phyloP scores from a whole-genome alignment of 148 eudicot genomes.

The Rheum nobile region DNA sequence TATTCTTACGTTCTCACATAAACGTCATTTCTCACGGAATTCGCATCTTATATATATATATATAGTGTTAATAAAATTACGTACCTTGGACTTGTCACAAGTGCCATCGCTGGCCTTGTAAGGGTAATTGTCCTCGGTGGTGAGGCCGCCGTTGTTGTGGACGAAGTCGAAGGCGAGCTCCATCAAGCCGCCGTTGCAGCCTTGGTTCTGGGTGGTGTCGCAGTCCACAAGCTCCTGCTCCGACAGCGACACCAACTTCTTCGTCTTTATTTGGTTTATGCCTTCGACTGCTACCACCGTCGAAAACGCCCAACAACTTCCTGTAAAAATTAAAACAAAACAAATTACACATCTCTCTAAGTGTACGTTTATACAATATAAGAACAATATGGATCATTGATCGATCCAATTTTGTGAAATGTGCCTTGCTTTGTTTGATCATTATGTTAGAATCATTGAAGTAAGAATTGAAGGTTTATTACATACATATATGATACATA shows the following conservation, averaged over 20 bases:
- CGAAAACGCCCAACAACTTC: conserved; percentile 99
- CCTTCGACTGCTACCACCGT: conserved; percentile 75
- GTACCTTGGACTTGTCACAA: conserved; percentile 54
- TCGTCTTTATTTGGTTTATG: conserved; percentile 75
- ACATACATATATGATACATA: too few species aligned
- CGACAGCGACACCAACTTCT: conserved; percentile 55
- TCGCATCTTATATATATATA: too few species aligned
- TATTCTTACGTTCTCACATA: too few species aligned
- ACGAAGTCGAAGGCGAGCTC: conserved; percentile 68
- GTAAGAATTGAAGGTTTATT: too few species aligned
- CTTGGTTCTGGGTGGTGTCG: conserved; percentile 53
- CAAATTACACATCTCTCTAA: neutral
- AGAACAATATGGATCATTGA: neutral
- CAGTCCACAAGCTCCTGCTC: conserved; percentile 92
- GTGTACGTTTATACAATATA: neutral
- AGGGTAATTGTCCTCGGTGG: conserved; percentile 59
- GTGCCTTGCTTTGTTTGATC: neutral
- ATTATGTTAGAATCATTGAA: neutral
- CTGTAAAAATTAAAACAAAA: conserved; percentile 21
- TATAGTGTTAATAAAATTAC: too few species aligned
- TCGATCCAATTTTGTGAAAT: neutral
- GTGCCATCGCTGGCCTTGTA: conserved; percentile 54
- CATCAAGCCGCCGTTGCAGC: conserved; percentile 91
- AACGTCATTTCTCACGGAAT: too few species aligned
- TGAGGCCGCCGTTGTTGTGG: conserved; percentile 58